Evolutionary conservation across 768 basidiomycete species (phyloP), one percentile per base, ranked within the genome.

Genomic region (Sporobolomyces phaffii): DNA sequence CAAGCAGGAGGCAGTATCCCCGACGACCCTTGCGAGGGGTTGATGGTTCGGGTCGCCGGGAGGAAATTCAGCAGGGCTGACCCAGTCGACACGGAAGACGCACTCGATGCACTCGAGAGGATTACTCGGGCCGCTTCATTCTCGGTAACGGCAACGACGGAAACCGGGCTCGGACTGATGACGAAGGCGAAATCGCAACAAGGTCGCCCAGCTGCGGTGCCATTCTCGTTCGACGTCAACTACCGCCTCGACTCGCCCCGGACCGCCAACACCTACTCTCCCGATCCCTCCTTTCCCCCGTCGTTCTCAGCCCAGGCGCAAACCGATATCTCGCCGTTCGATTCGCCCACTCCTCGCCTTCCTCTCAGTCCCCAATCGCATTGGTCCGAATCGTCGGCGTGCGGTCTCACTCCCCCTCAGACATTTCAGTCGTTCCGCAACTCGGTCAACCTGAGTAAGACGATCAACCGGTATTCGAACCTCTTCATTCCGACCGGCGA

Each of bases 361-460:
- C 31, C 33, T 2, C 54, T 29, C n/a, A 34, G 33, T 9, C 63
- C 63, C 1, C 9, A 4, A 24, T 68, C 66, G 26, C 56, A 58
- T 33, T 68, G 67, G 67, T 53, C 50, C 15, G 57, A 59, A 13
- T 53, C 56, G 26, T 54, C 57, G 0, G 57, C 28, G 11, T 52
- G 38, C 38, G 24, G 40, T 1, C 44, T 33, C 1, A 48, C 62
- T 28, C 67, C 67, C 2, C n/a, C 33, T 11, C 33, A 18, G 15
- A 38, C 57, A 7, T 68, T 68, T 56, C 18, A 52, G n/a, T 50
- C 66, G 18, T 68, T 68, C 50, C 54, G 66, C 36, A 63, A 68
- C 61, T 68, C 66, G 26, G 54, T 63, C 52, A 62, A 52, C 29
- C 10, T 45, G 8, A 6, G n/a, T 17, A 38, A 29, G 45, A 60